Conservation (phyloP, 2,329 filamentous ascomycete genomes). For the Pyrenochaeta sp. region DNA sequence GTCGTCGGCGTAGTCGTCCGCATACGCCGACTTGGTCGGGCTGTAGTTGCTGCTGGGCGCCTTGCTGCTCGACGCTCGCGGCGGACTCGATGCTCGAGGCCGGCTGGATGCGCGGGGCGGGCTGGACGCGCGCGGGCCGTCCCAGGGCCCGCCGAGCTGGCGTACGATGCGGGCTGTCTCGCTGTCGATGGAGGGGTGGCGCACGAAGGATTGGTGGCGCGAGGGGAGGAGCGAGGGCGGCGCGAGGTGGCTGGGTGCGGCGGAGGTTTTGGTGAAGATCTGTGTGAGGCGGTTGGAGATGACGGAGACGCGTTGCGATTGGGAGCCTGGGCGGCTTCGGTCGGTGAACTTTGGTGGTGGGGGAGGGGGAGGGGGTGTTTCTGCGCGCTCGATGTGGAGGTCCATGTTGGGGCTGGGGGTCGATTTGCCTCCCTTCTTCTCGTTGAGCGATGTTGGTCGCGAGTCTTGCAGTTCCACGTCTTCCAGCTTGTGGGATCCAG, state of each 20-base stretch:
- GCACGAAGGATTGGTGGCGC: no score
- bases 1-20: constrained; percentile 5
- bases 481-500: constrained; percentile 10
- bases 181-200: no score
- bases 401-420: no score
- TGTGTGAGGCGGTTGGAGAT: constrained; percentile 13
- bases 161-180: constrained; percentile 28
- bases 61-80: no score
- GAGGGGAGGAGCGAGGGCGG: no score
- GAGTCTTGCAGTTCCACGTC: constrained; percentile 30
- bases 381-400: no score
- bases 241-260: constrained; percentile 4
- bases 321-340: constrained; percentile 1
- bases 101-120: no score
- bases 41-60: constrained; percentile 3
- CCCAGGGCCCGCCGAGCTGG: constrained; percentile 30
- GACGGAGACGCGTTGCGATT: constrained; percentile 9
- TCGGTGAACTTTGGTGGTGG: no score
- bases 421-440: no score
- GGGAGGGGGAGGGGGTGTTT: no score
- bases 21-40: constrained; percentile 9
- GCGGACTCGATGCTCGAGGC: no score
- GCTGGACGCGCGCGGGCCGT: constrained; percentile 12
- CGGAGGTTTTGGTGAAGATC: constrained; percentile 7
- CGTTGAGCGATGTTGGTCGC: constrained; percentile 14